A percentile compares a stretch with the other conserved stretches of the same genome.
Conservation (phyloP, 305 asterid species). For the Salvia sclarea region DNA sequence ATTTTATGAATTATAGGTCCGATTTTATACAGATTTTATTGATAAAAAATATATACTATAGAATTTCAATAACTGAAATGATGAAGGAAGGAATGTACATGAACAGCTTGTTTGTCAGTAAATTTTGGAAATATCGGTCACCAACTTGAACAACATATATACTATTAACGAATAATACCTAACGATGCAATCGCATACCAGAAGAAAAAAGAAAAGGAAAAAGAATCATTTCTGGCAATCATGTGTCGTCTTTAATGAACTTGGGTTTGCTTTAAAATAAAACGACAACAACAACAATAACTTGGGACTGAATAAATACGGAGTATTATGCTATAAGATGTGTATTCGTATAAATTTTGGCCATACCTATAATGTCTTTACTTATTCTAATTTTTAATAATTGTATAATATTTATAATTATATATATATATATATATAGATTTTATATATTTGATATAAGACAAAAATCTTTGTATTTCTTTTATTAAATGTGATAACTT, state of each 20-base stretch:
- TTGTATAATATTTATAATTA: too few species aligned
- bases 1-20: background rate
- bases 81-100: background rate
- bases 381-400: too few species aligned
- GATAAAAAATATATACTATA: too few species aligned
- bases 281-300: background rate
- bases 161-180: background rate
- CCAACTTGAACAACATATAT: background rate
- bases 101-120: background rate
- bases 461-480: too few species aligned
- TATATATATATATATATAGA: too few species aligned
- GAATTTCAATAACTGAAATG: background rate
- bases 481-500: too few species aligned
- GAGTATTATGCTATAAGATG: too few species aligned
- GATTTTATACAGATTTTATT: too few species aligned
- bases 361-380: too few species aligned
- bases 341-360: too few species aligned
- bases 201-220: background rate
- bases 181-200: background rate
- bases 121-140: background rate
- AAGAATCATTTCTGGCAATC: background rate
- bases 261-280: background rate
- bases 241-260: background rate
- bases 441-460: too few species aligned
- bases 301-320: too few species aligned